Evolutionary conservation across 1,139 yeast genomes (phyloP).

Genomic region (Protomyces macrosporus): DNA sequence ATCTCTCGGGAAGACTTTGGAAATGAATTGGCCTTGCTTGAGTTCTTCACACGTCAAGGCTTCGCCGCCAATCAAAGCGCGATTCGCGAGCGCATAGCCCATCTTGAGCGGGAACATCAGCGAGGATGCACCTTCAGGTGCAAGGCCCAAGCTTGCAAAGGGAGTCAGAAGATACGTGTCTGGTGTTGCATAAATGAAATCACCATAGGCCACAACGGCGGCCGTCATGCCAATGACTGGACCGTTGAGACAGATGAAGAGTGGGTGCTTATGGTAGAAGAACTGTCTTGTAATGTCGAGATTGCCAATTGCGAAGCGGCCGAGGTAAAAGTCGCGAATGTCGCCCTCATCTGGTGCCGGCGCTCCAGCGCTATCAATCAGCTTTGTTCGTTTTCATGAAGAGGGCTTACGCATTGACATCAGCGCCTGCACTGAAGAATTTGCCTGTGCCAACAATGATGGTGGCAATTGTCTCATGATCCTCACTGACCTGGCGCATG

Average conservation of each 20-base stretch:
- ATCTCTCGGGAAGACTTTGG: slow-evolving; percentile 49
- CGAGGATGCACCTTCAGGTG: slow-evolving; percentile 76
- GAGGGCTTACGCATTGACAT: slow-evolving; percentile 46
- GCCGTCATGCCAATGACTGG: slow-evolving; percentile 80
- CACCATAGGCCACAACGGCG: slow-evolving; percentile 69
- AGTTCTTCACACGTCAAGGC: slow-evolving; percentile 63
- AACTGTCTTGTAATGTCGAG: slow-evolving; percentile 63
- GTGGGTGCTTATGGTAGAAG: slow-evolving; percentile 64
- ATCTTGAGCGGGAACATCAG: slow-evolving; percentile 63
- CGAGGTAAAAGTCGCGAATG: slow-evolving; percentile 49
- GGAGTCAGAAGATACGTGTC: slow-evolving; percentile 65
- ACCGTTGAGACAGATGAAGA: slow-evolving; percentile 75
- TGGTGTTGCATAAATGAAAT: slow-evolving; percentile 66
- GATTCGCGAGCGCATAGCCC: slow-evolving; percentile 69
- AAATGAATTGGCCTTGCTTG: slow-evolving; percentile 55
- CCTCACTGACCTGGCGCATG: slow-evolving; percentile 1
- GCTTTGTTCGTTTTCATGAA: slow-evolving; percentile 26
- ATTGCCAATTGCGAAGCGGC: slow-evolving; percentile 63
- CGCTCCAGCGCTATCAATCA: neutral
- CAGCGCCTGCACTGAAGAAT: slow-evolving; percentile 83
- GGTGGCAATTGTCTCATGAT: slow-evolving; percentile 53
- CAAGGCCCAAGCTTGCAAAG: slow-evolving; percentile 76
- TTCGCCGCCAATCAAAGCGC: slow-evolving; percentile 64
- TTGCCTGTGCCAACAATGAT: slow-evolving; percentile 67
- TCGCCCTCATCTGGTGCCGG: neutral